phyloP scores from a whole-genome alignment of 2,329 filamentous ascomycete species.

The Stagonosporopsis cucurbitacearum region DNA sequence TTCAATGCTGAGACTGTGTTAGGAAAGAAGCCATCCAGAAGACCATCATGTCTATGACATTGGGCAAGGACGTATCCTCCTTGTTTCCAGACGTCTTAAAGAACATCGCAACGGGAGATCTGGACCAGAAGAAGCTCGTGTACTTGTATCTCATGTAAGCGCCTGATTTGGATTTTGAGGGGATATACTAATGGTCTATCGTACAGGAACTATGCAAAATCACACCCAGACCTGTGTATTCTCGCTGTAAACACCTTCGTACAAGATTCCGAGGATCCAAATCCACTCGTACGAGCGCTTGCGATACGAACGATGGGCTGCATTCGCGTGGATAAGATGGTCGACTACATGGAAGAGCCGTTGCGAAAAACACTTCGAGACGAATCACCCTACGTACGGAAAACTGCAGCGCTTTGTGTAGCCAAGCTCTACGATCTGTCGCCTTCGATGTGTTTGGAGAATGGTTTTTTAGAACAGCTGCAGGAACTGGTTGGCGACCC shows the following conservation, averaged over 20 bases:
- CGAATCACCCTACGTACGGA: slow-evolving; percentile 97
- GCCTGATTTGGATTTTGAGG: not conserved
- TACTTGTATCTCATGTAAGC: slow-evolving; percentile 89
- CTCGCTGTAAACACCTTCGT: slow-evolving; percentile 99
- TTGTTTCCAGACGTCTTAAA: slow-evolving; percentile 97
- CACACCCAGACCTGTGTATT: slow-evolving; percentile 97
- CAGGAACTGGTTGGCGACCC: slow-evolving; percentile 97
- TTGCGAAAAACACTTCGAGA: slow-evolving; percentile 94
- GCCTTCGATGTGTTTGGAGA: slow-evolving; percentile 89
- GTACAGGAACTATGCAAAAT: slow-evolving; percentile 96
- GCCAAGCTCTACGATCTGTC: slow-evolving; percentile 98
- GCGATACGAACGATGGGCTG: slow-evolving; percentile 99
- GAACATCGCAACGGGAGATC: slow-evolving; percentile 92
- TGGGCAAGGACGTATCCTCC: slow-evolving; percentile 97
- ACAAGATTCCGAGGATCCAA: slow-evolving; percentile 98
- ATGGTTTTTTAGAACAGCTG: slow-evolving; percentile 90
- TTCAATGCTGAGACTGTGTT: slow-evolving; percentile 42
- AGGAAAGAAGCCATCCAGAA: slow-evolving; percentile 98
- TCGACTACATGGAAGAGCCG: slow-evolving; percentile 99
- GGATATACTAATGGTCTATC: slow-evolving; percentile 15
- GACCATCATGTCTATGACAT: slow-evolving; percentile 99
- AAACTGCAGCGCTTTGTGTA: slow-evolving; percentile 96
- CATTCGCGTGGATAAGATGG: slow-evolving; percentile 98
- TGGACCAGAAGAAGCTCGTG: slow-evolving; percentile 99
- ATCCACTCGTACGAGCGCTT: slow-evolving; percentile 90